A percentile compares a stretch with the other conserved stretches of the same genome.
Conservation (phyloP, 352 stramenopile species). For the Globisporangium sylvaticum region DNA sequence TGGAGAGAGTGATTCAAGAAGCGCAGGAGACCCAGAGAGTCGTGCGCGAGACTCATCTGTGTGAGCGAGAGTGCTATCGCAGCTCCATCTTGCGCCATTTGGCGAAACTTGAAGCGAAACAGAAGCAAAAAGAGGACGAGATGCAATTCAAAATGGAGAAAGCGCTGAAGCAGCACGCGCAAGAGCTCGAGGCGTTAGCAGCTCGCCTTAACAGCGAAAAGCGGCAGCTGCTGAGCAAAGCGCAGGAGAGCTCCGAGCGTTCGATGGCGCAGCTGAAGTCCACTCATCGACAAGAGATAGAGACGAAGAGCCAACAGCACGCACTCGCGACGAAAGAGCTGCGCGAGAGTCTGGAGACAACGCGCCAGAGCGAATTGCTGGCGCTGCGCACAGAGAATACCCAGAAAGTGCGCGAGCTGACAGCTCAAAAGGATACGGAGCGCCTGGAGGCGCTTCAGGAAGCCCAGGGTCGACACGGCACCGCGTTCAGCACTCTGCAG, state of each 20-base stretch:
- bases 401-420: constrained; percentile 27
- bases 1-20: not conserved
- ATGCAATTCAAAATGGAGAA: constrained; percentile 1
- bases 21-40: constrained; percentile 11
- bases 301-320: constrained; percentile 21
- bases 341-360: constrained; percentile 18
- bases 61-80: constrained; percentile 8
- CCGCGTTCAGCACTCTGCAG: constrained; percentile 25
- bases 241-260: not conserved
- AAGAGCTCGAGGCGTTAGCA: constrained; percentile 16
- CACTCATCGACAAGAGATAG: constrained; percentile 18
- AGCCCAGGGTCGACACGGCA: constrained; percentile 23
- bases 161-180: constrained; percentile 11
- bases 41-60: constrained; percentile 16
- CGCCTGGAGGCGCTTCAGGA: constrained; percentile 24
- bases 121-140: not conserved
- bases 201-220: constrained; percentile 7
- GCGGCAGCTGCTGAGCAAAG: not conserved
- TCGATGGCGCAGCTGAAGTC: constrained; percentile 5
- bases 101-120: not conserved
- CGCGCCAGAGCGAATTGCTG: constrained; percentile 30
- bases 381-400: constrained; percentile 29
- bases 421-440: constrained; percentile 39
- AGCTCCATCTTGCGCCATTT: constrained; percentile 6
- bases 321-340: constrained; percentile 22